phyloP scores from a whole-genome alignment of 2,329 filamentous ascomycete species.

The Exophiala sideris region DNA sequence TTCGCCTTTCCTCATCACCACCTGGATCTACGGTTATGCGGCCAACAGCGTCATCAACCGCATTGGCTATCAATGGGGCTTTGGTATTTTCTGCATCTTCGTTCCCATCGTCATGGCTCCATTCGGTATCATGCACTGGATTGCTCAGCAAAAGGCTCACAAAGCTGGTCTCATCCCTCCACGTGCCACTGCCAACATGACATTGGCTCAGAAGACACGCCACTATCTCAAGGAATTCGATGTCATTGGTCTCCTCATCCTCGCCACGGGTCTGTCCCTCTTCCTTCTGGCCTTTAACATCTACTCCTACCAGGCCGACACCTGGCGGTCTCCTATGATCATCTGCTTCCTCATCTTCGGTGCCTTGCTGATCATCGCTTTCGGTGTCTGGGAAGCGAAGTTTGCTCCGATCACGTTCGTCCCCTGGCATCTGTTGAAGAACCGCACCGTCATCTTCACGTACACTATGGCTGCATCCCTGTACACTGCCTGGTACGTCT shows the following conservation, averaged over 20 bases:
- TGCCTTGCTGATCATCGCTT: conserved; percentile 50
- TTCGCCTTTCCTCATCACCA: conserved; percentile 31
- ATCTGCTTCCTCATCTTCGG: conserved; percentile 54
- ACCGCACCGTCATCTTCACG: conserved; percentile 25
- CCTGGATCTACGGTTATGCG: conserved; percentile 20
- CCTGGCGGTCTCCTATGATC: conserved; percentile 46
- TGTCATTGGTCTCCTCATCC: conserved; percentile 56
- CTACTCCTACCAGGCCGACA: conserved; percentile 36
- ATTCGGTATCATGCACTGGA: conserved; percentile 49
- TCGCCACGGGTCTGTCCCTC: conserved; percentile 58
- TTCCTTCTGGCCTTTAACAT: conserved; percentile 65
- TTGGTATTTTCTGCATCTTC: conserved; percentile 29
- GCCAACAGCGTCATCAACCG: conserved; percentile 18
- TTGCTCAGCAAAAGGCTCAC: conserved; percentile 60
- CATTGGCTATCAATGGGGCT: conserved; percentile 27
- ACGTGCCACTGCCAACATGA: conserved; percentile 42
- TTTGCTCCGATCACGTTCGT: conserved; percentile 53
- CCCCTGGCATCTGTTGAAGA: conserved; percentile 45
- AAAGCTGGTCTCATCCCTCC: conserved; percentile 48
- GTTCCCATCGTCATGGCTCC: conserved; percentile 14
- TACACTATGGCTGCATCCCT: conserved; percentile 20
- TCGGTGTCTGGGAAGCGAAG: conserved; percentile 53
- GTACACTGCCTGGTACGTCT: conserved; percentile 31
- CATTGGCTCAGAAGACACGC: conserved; percentile 31
- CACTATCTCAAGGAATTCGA: conserved; percentile 61